These are phyloP conservation scores for Haplosporangium sp. DNA, from an alignment of 371 early-diverging fungal genomes.

Conservation along the genomic window DNA sequence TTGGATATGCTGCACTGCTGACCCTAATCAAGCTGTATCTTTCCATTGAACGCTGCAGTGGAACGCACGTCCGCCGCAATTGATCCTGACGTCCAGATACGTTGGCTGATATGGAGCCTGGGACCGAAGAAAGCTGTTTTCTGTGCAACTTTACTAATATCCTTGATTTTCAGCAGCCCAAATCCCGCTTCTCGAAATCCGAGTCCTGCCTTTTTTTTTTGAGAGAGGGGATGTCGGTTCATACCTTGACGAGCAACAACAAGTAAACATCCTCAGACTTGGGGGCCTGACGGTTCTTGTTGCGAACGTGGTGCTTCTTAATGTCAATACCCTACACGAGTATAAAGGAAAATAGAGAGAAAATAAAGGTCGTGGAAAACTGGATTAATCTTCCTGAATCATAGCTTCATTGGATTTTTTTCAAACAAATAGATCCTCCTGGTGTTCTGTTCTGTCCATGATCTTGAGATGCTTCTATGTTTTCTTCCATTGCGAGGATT, in stretches of 20 bases:
- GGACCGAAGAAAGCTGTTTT: no score
- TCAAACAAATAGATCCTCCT: background rate
- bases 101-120: no score
- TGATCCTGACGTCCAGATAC: no score
- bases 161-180: background rate
- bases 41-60: no score
- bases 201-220: background rate
- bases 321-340: conserved; percentile 93
- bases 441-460: no score
- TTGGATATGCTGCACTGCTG: no score
- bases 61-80: no score
- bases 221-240: conserved; percentile 2
- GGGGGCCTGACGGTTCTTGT: conserved; percentile 88
- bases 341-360: background rate
- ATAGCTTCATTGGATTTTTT: conserved; percentile 7
- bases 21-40: no score
- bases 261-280: conserved; percentile 94
- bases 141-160: no score
- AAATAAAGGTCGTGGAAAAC: background rate
- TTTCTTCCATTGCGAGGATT: no score
- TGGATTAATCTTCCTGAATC: conserved; percentile 9
- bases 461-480: no score
- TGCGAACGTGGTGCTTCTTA: conserved; percentile 95
- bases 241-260: conserved; percentile 94
- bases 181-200: background rate